phyloP scores from a whole-genome alignment of 2,329 filamentous ascomycete species.

The Botrytis squamosa region DNA sequence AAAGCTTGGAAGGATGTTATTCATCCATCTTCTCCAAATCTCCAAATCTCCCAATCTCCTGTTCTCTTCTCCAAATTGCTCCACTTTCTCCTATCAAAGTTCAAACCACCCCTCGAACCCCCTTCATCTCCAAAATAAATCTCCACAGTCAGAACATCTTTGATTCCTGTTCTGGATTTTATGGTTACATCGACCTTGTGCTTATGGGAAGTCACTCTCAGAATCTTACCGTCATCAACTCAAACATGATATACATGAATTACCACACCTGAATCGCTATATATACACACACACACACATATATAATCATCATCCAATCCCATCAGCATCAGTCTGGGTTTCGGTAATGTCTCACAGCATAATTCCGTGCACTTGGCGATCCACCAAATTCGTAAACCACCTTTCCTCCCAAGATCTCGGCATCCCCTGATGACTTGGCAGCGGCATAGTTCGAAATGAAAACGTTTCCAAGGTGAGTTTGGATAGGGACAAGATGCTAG shows the following conservation, averaged over 20 bases:
- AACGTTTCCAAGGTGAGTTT: background rate
- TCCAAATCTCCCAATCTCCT: background rate
- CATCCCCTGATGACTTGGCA: constrained; percentile 16
- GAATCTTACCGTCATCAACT: background rate
- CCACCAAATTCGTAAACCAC: constrained; percentile 16
- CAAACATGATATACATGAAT: too few species aligned
- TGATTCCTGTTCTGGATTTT: background rate
- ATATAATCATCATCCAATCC: background rate
- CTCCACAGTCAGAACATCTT: background rate
- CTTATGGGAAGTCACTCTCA: background rate
- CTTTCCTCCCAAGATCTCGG: constrained; percentile 21
- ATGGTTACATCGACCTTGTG: background rate
- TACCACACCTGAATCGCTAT: background rate
- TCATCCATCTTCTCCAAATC: background rate
- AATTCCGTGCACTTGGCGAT: constrained; percentile 22
- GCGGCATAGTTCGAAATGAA: constrained; percentile 12
- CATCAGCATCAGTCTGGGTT: background rate
- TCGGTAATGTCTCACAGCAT: constrained; percentile 17
- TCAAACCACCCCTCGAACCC: background rate
- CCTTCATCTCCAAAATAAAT: background rate
- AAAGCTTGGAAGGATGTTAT: background rate
- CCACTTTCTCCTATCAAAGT: constrained; percentile 7
- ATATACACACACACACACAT: background rate
- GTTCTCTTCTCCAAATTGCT: background rate
- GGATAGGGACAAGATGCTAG: constrained; percentile 6